Conservation (phyloP, 768 basidiomycete genomes). For the Clitopilus hobsonii region DNA sequence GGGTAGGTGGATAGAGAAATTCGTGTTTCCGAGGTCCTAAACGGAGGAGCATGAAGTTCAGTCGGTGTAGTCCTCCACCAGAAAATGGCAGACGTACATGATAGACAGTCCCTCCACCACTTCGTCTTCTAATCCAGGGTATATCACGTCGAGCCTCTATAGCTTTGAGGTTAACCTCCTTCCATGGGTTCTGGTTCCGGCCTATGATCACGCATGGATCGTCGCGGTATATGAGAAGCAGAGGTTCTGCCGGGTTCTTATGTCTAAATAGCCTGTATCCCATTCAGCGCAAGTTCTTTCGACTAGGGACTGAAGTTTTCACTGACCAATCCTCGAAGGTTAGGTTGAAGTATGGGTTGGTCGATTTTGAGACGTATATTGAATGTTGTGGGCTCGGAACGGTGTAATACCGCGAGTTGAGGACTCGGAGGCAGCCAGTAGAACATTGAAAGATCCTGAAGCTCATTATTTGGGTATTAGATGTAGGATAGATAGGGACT, state of each 20-base stretch:
- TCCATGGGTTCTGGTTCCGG: constrained; percentile 98
- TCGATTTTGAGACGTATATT: constrained; percentile 72
- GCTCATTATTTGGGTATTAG: constrained; percentile 7
- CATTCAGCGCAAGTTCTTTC: not conserved
- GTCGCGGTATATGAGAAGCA: constrained; percentile 87
- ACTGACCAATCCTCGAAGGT: constrained; percentile 86
- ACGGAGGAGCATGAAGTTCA: not conserved
- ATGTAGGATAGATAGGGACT: not conserved
- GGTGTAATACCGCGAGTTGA: constrained; percentile 8
- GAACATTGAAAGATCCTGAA: constrained; percentile 10
- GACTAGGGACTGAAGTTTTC: not conserved
- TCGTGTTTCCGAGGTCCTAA: constrained; percentile 97
- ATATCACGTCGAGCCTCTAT: constrained; percentile 45
- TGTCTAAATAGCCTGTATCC: constrained; percentile 58
- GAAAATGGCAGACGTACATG: constrained; percentile 56
- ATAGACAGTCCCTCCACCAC: constrained; percentile 95
- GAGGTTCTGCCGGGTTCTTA: constrained; percentile 56
- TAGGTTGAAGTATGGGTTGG: constrained; percentile 86
- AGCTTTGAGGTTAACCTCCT: constrained; percentile 78
- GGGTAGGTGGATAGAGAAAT: constrained; percentile 92
- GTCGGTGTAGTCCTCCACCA: not conserved
- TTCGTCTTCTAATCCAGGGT: constrained; percentile 79
- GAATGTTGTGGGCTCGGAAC: constrained; percentile 34
- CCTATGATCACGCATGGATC: constrained; percentile 89
- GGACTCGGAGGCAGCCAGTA: constrained; percentile 6